Base-by-base conservation (phyloP, 441 rosid species). In the Dalechampia spathulata region DNA sequence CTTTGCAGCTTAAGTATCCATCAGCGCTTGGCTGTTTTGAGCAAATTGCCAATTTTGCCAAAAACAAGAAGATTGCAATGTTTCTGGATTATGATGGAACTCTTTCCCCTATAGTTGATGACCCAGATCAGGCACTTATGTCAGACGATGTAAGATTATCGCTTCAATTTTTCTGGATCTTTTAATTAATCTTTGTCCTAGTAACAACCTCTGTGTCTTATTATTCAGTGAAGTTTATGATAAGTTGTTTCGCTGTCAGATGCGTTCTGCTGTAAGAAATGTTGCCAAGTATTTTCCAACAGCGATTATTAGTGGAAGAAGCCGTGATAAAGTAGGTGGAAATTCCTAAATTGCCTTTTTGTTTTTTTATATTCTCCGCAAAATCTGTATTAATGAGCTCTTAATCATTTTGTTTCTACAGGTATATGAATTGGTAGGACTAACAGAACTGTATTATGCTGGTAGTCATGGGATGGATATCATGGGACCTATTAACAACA, bases 401-500 rank as follows among this genome's bases (percentile, higher is more conserved):
- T 30, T 30, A 4, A 30, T 30, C 34, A 30, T 8, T 3, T 30
- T 36, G 11, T 56, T 52, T 72, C 36, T n/a, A n/a, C 83, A 92
- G 99, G 99, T 86, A 12, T 87, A 65, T 63, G 74, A 83, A 52
- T 73, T 93, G 77, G 91, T 90, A 74, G 87, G 91, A 75, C 83
- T 93, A 78, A 87, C 86, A 46, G 97, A 90, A 67, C 95, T 93
- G 34, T 81, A 72, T 64, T 93, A 93, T 74, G 99, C 97, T 34
- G 99, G 99, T 71, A 87, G 99, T 63, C 99, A 93, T 69, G 99
- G 99, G 36, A 93, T 93, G 99, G 99, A 93, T 79, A 93, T 93
- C 21, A 77, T 83, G 83, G 81, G 85, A 22, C 91, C 99, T 39
- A 61, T 62, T 32, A 60, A 48, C 61, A 67, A 58, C 8, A 60